A percentile compares a stretch with the other conserved stretches of the same genome.
Conservation (phyloP, 306 rosid species). For the Trifolium dubium region DNA sequence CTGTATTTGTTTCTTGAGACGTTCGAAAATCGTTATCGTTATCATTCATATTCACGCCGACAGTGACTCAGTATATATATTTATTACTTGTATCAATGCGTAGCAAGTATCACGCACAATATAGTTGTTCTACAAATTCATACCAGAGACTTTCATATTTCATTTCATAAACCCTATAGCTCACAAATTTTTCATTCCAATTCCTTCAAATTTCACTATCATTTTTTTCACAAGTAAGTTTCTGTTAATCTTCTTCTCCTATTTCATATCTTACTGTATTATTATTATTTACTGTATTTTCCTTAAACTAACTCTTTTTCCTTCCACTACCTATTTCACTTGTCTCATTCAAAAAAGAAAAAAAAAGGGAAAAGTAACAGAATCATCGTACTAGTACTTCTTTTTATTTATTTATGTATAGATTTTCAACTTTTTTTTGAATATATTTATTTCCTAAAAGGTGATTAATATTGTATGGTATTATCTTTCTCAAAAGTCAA, state of each 20-base stretch:
- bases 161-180: background rate
- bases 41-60: background rate
- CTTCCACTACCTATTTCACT: slow-evolving; percentile 1
- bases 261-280: background rate
- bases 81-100: background rate
- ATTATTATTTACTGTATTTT: background rate
- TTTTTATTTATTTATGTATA: background rate
- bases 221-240: slow-evolving; percentile 27
- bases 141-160: background rate
- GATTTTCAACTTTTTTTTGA: background rate
- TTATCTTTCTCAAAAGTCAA: slow-evolving; percentile 3
- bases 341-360: slow-evolving; percentile 26
- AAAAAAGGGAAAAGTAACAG: slow-evolving; percentile 1
- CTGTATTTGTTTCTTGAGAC: too few relatives aligned
- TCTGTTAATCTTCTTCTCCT: background rate
- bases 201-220: background rate
- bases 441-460: slow-evolving; percentile 13
- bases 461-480: slow-evolving; percentile 5
- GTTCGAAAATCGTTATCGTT: background rate
- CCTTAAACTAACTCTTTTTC: background rate
- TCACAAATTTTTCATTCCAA: background rate
- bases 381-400: background rate
- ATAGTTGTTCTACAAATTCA: background rate
- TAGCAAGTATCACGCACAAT: slow-evolving; percentile 1
- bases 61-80: background rate